Percentiles rank a stretch among this genome's conserved stretches.
phyloP scores from a whole-genome alignment of 371 early-diverging fungal species.

The Pancytospora epiphaga region DNA sequence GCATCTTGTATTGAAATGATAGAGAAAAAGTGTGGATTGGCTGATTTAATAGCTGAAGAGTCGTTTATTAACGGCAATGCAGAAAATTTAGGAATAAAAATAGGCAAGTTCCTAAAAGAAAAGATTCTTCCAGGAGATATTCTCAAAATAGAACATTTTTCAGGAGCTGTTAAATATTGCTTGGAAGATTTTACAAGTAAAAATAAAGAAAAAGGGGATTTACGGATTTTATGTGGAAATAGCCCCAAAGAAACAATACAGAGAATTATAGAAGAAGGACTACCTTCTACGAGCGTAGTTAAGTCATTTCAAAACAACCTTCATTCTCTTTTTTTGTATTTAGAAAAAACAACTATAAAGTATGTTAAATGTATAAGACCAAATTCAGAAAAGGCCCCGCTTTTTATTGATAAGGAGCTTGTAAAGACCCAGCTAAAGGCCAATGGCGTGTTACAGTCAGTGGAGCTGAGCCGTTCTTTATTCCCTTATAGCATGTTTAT shows the following conservation, averaged over 20 bases:
- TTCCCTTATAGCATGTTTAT: constrained; percentile 80
- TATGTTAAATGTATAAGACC: constrained; percentile 97
- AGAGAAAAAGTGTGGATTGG: constrained; percentile 57
- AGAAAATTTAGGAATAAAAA: constrained; percentile 47
- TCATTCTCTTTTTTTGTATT: constrained; percentile 69
- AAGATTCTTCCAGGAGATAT: constrained; percentile 31
- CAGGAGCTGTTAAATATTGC: constrained; percentile 80
- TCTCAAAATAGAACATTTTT: constrained; percentile 81
- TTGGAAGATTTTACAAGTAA: constrained; percentile 88
- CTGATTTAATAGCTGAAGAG: constrained; percentile 60
- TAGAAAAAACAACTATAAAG: constrained; percentile 84
- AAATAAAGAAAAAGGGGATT: constrained; percentile 72
- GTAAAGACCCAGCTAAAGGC: constrained; percentile 41
- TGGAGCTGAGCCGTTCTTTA: constrained; percentile 85
- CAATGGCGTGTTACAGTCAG: constrained; percentile 70
- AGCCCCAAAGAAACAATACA: constrained; percentile 28
- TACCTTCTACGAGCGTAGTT: constrained; percentile 58
- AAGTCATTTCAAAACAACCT: constrained; percentile 70
- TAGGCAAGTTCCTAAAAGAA: constrained; percentile 37
- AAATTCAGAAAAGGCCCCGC: constrained; percentile 74
- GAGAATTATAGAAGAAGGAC: not conserved
- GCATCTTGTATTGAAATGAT: constrained; percentile 30
- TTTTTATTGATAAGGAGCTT: constrained; percentile 74
- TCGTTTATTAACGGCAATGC: constrained; percentile 48
- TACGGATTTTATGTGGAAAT: not conserved